A percentile compares a stretch with the other conserved stretches of the same genome.
phyloP scores from a whole-genome alignment of 2,329 filamentous ascomycete genomes.

The Aureobasidium sp. region DNA sequence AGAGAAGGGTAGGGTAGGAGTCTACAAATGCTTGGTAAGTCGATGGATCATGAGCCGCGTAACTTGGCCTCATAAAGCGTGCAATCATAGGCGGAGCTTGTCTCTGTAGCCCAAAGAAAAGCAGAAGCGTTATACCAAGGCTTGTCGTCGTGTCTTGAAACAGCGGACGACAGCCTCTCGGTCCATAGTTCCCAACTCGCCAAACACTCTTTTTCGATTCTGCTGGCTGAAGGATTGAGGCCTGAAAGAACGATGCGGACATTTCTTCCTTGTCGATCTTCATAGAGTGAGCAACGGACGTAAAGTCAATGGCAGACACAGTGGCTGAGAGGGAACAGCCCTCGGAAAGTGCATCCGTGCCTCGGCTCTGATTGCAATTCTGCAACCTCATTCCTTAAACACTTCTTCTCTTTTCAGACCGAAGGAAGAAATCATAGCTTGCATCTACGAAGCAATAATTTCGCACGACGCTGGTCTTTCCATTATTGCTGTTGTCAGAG shows the following conservation, averaged over 20 bases:
- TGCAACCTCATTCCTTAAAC: neutral
- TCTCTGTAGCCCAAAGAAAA: neutral
- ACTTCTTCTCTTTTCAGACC: neutral
- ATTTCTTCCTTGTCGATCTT: neutral
- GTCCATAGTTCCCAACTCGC: no score
- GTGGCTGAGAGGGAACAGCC: neutral
- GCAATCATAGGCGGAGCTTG: neutral
- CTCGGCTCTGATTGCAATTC: neutral
- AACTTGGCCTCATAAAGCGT: neutral
- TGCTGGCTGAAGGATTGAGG: neutral
- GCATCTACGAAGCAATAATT: neutral
- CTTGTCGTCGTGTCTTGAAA: slow-evolving; percentile 1
- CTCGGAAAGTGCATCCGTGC: neutral
- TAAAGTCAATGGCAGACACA: neutral
- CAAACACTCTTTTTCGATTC: neutral
- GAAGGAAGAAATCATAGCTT: neutral
- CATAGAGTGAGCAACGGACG: neutral
- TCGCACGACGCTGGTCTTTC: neutral
- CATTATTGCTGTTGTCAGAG: neutral
- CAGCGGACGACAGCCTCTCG: neutral
- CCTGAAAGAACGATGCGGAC: neutral
- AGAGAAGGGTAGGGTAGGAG: neutral
- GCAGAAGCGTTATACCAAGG: neutral
- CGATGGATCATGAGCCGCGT: neutral
- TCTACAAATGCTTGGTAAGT: neutral